Conservation (phyloP, 768 basidiomycete species). For the Lentinula aciculospora region DNA sequence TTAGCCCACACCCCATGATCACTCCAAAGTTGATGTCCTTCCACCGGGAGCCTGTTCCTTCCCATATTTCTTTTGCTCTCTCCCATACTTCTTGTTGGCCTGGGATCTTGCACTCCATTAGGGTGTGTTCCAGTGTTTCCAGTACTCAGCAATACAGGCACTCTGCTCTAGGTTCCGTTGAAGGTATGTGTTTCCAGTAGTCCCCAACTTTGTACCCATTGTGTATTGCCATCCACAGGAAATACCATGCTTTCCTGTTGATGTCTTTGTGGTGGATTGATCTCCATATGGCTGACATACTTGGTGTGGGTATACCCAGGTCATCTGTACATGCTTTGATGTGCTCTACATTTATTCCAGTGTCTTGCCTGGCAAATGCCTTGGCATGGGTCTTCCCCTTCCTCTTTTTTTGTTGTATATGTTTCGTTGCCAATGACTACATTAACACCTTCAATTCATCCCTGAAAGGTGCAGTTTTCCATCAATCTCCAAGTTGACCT, state of each 20-base stretch:
- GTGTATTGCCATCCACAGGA: constrained; percentile 12
- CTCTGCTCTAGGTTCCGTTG: not conserved
- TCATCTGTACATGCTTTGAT: too few relatives aligned
- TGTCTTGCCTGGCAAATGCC: too few relatives aligned
- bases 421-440: too few relatives aligned
- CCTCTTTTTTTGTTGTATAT: too few relatives aligned
- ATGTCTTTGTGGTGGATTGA: constrained; percentile 8
- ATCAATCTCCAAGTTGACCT: too few relatives aligned
- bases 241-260: not conserved
- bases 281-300: too few relatives aligned
- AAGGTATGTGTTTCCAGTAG: not conserved
- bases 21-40: constrained; percentile 8
- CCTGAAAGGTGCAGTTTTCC: too few relatives aligned
- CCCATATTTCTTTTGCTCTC: constrained; percentile 14
- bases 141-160: constrained; percentile 2
- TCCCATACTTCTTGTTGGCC: constrained; percentile 20
- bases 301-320: too few relatives aligned
- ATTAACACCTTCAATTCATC: too few relatives aligned
- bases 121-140: constrained; percentile 25
- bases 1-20: constrained; percentile 13
- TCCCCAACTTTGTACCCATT: constrained; percentile 2
- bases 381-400: too few relatives aligned
- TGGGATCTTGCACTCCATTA: constrained; percentile 17
- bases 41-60: constrained; percentile 11
- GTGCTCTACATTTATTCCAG: too few relatives aligned